These are phyloP conservation scores for Hypseocharis bilobata DNA, from an alignment of 441 rosid species.

Conservation along the genomic window DNA sequence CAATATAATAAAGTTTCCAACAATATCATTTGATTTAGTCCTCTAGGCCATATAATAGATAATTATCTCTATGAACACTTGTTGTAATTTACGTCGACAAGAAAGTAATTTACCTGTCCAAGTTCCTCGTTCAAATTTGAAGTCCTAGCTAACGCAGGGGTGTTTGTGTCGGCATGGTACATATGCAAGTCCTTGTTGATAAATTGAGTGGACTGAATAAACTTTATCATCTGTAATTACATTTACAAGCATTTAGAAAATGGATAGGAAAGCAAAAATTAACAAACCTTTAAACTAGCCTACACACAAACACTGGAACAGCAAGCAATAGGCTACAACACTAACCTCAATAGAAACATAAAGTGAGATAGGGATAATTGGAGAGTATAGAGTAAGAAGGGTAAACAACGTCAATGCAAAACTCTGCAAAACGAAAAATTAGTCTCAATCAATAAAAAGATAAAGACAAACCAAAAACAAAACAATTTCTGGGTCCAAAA, in stretches of 20 bases:
- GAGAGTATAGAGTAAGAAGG: conserved; percentile 82
- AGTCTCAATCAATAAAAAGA: conserved; percentile 16
- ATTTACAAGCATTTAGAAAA: conserved; percentile 16
- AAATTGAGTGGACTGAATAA: conserved; percentile 88
- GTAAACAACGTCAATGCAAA: conserved; percentile 71
- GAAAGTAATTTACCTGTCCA: conserved; percentile 65
- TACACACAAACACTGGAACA: conserved; percentile 10
- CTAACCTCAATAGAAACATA: conserved; percentile 96
- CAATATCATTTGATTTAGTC: neutral
- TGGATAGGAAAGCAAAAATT: conserved; percentile 13
- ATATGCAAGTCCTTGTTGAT: conserved; percentile 85
- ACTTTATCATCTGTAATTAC: conserved; percentile 79
- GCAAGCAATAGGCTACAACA: conserved; percentile 11
- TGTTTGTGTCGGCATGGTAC: conserved; percentile 84
- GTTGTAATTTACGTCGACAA: conserved; percentile 1
- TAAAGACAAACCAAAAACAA: conserved; percentile 12
- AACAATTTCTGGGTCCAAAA: neutral
- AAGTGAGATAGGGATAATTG: conserved; percentile 90
- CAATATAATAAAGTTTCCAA: neutral
- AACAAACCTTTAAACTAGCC: conserved; percentile 16
- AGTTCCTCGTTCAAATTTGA: conserved; percentile 98
- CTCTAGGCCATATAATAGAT: neutral
- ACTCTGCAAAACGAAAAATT: conserved; percentile 47
- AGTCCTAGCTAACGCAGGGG: conserved; percentile 92
- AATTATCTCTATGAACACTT: neutral